Evolutionary conservation across 139 green algal genomes (phyloP), one percentile per base, ranked within the genome.

Genomic region (Pleodorina starrii): DNA sequence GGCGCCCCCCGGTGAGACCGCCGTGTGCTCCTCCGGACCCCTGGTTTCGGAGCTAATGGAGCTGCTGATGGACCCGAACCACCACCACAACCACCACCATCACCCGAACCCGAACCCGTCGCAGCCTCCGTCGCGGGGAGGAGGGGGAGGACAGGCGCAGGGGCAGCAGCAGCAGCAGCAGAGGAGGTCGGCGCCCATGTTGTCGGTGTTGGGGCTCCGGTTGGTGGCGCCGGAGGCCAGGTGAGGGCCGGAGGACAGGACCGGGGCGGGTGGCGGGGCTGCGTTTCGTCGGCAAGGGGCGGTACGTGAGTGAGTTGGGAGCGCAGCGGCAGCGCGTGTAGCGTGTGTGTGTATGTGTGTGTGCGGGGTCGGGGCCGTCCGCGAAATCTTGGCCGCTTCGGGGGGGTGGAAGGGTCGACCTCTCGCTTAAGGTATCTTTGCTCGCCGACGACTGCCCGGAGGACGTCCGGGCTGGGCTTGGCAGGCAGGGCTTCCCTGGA

Each of bases 1-100:
- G 79, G 91, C 86, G 0, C 74, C 73, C 9, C 93, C 93, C 32
- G 44, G 63, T 23, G 60, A 92, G 10, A 92, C 90, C 1, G 59
- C 86, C 5, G 86, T 95, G 25, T 90, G 80, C 89, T 63, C 32
- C 50, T 46, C 69, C 54, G n/a, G 25, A 25, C 54, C 29, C 54
- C 17, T 78, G 29, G 5, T 68, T 0, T 29, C 81, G 6, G 63
- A 78, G 63, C 63, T 87, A 63, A 19, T 78, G 60, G 66, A 32
- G 5, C 60, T 66, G 2, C 5, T 54, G 78, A 0, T 10, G 46
- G 54, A 25, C 25, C 5, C 14, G 76, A n/a, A n/a, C 44, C 16
- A 32, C 35, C n/a, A 23, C 11, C 36, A 9, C 63, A 36, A 36
- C 32, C 63, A 40, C 21, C 66, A 2, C 54, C 54, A 66, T 66